Conservation (phyloP, 495 filamentous ascomycete species). For the Chaetomium cochliodes region DNA sequence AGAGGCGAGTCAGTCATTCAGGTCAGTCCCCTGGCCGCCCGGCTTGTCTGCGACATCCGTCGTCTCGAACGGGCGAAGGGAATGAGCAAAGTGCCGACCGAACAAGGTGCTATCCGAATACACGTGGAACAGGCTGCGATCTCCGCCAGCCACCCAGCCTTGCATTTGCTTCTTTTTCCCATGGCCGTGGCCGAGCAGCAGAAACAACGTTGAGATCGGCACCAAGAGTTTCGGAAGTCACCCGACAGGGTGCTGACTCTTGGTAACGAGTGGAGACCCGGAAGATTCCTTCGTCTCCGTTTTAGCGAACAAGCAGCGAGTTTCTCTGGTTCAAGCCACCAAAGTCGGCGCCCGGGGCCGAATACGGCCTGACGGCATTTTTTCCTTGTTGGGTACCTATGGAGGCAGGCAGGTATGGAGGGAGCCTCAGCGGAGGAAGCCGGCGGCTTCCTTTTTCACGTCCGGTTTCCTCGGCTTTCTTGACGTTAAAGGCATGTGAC, state of each 20-base stretch:
- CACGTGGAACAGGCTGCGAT: slow-evolving; percentile 11
- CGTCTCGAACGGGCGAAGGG: slow-evolving; percentile 8
- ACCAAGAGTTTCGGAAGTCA: slow-evolving; percentile 20
- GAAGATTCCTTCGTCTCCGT: slow-evolving; percentile 1
- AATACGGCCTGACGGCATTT: slow-evolving; percentile 12
- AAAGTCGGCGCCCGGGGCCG: not conserved
- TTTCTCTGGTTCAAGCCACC: not conserved
- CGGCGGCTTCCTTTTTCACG: not conserved
- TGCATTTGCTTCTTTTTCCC: not conserved
- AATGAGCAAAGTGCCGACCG: not conserved
- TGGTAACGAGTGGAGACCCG: not conserved
- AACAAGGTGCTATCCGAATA: slow-evolving; percentile 4
- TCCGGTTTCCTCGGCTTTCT: slow-evolving; percentile 1
- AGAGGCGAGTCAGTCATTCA: slow-evolving; percentile 13
- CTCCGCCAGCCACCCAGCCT: not conserved
- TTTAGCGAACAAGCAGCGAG: not conserved
- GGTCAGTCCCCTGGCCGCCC: not conserved
- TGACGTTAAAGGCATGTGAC: slow-evolving; percentile 1
- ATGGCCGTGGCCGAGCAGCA: not conserved
- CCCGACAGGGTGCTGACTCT: slow-evolving; percentile 16
- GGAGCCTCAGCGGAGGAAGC: not conserved
- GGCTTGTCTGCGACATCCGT: not conserved
- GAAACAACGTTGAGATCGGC: slow-evolving; percentile 11
- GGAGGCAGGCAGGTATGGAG: too few relatives aligned
- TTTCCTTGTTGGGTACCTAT: not conserved